Evolutionary conservation across 371 early-diverging fungal genomes (phyloP).

Genomic region (Actinomucor elegans): DNA sequence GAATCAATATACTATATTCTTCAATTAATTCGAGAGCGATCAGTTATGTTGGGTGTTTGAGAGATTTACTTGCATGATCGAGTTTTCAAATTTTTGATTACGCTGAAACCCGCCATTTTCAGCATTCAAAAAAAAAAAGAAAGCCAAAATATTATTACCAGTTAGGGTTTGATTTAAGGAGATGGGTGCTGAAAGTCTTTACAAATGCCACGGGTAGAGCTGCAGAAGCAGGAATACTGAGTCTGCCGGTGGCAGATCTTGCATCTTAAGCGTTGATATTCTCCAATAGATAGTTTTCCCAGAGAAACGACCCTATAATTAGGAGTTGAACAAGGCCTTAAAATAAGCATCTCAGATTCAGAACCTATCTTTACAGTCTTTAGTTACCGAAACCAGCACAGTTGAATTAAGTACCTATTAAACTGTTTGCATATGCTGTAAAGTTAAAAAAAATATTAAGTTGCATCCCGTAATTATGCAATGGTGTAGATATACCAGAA

Average conservation of each 20-base stretch:
- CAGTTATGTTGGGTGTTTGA: background rate
- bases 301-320: background rate
- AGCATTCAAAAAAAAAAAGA: too few species aligned
- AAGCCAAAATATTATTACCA: background rate
- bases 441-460: too few species aligned
- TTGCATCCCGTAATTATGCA: too few species aligned
- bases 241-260: background rate
- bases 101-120: background rate
- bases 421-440: too few species aligned
- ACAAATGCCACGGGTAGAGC: background rate
- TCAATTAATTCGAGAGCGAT: background rate
- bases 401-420: too few species aligned
- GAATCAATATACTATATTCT: too few species aligned
- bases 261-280: background rate
- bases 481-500: too few species aligned
- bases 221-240: background rate
- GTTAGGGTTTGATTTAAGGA: too few species aligned
- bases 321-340: background rate
- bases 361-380: background rate
- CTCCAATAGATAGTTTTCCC: background rate
- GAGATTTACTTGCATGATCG: background rate
- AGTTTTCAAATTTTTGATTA: background rate
- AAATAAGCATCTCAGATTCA: background rate
- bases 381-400: too few species aligned
- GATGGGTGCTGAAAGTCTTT: background rate